Evolutionary conservation across 2,329 filamentous ascomycete genomes (phyloP), one percentile per base, ranked within the genome.

Genomic region (Torrubiella hemipterigena): DNA sequence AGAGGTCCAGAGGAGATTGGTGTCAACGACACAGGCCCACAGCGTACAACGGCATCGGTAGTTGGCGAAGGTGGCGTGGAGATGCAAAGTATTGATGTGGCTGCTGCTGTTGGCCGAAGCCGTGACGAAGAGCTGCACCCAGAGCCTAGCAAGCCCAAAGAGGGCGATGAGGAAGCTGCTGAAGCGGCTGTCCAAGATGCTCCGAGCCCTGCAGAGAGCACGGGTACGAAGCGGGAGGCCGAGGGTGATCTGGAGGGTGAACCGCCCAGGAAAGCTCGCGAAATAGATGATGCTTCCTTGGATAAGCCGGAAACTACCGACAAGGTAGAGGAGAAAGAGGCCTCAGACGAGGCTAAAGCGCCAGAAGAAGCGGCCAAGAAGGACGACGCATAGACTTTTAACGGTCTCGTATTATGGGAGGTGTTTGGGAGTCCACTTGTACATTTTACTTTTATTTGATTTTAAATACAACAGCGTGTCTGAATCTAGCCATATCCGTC

Each of bases 1-100:
- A 70, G 85, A 24, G 89, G 89, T 0, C 91, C 91, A 0, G 75
- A 84, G 18, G 69, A 84, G 43, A 81, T 96, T 30, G 89, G 87
- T 5, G 75, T 86, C 36, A 77, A 83, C 43, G 91, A 98, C 50
- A 81, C 84, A 41, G 91, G 91, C 0, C 77, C 82, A 8, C 87
- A 83, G 54, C 58, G 41, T 31, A 59, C 55, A 32, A 58, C 51
- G 12, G 59, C 52, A 24, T 56, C 49, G 30, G 52, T 53, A 35
- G 48, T 57, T 15, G 52, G 61, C 33, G 54, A 60, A 27, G 49
- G 46, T 20, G 51, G 56, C 22, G 43, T 68, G n/a, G 59, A 62
- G 29, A 65, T 69, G 53, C 61, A 65, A 31, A 66, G 61, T 10
- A 72, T 77, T 37, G 67, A 77, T 43, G 54, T 77, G 15, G 71